phyloP scores from a whole-genome alignment of 2,329 filamentous ascomycete genomes.

The Simplicillium sp. region DNA sequence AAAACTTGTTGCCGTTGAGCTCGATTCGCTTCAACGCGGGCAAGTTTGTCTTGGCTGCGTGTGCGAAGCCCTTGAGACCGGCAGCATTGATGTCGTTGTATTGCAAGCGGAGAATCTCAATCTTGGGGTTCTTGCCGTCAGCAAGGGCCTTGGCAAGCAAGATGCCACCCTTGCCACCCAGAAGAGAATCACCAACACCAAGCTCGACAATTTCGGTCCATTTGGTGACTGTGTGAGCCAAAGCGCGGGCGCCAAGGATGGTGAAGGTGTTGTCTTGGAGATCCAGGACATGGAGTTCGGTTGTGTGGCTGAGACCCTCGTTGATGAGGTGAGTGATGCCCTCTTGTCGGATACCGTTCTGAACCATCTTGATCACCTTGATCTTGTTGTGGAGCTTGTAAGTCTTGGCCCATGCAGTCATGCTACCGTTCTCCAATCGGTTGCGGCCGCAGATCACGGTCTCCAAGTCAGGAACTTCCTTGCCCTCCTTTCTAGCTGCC shows the following conservation, averaged over 20 bases:
- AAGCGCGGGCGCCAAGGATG: constrained; percentile 63
- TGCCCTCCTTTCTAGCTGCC: constrained; percentile 60
- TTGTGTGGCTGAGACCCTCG: constrained; percentile 65
- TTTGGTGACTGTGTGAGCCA: constrained; percentile 62
- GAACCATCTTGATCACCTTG: constrained; percentile 89
- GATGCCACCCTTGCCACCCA: constrained; percentile 68
- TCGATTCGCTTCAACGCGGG: constrained; percentile 78
- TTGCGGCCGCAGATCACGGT: constrained; percentile 97
- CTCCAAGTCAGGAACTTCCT: constrained; percentile 73
- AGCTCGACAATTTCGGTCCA: constrained; percentile 77
- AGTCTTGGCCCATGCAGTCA: constrained; percentile 87
- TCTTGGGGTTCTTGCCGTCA: constrained; percentile 65
- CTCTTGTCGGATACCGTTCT: constrained; percentile 93
- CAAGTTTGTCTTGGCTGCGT: constrained; percentile 57
- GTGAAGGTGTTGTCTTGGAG: constrained; percentile 98
- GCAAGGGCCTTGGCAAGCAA: constrained; percentile 64
- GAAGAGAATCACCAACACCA: constrained; percentile 78
- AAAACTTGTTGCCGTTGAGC: constrained; percentile 92
- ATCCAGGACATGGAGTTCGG: constrained; percentile 66
- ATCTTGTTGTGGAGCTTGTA: constrained; percentile 77
- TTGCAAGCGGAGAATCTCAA: constrained; percentile 76
- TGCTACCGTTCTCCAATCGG: constrained; percentile 88
- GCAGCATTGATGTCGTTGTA: constrained; percentile 87
- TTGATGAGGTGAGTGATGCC: constrained; percentile 76
- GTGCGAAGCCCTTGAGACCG: constrained; percentile 61